Conservation (phyloP, 306 rosid species). For the cucumber (Cucumis sativus) region DNA sequence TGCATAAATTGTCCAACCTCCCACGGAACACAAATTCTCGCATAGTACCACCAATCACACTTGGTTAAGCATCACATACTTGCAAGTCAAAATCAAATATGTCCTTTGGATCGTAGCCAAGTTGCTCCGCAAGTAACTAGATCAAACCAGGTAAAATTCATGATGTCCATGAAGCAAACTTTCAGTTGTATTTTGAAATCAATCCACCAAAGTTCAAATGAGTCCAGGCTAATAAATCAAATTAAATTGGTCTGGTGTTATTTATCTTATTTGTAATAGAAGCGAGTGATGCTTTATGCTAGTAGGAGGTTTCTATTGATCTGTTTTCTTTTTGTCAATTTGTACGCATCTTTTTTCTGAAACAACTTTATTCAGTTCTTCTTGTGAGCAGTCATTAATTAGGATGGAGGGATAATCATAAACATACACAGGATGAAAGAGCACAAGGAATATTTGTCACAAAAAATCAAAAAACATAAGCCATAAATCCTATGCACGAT, state of each 20-base stretch:
- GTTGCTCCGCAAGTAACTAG: slow-evolving; percentile 60
- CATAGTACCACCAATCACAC: slow-evolving; percentile 49
- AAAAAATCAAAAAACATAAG: neutral
- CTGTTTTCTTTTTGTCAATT: slow-evolving; percentile 17
- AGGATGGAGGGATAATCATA: neutral
- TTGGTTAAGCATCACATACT: slow-evolving; percentile 82
- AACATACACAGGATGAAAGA: neutral
- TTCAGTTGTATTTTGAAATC: neutral
- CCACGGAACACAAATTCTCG: slow-evolving; percentile 73
- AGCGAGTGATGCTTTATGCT: slow-evolving; percentile 62
- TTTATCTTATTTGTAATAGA: slow-evolving; percentile 46
- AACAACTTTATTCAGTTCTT: slow-evolving; percentile 53
- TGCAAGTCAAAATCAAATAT: slow-evolving; percentile 84
- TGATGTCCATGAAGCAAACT: too few relatives aligned
- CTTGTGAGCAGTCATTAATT: slow-evolving; percentile 27
- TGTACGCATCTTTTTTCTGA: slow-evolving; percentile 20
- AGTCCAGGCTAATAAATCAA: neutral
- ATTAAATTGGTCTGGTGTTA: neutral
- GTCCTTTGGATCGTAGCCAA: slow-evolving; percentile 48
- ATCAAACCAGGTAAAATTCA: neutral
- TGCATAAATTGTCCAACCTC: slow-evolving; percentile 86
- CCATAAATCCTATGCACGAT: neutral
- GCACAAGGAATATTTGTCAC: neutral
- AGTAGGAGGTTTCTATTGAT: slow-evolving; percentile 21
- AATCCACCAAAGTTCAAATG: neutral